Evolutionary conservation across 441 rosid genomes (phyloP), one percentile per base, ranked within the genome.

Genomic region (Mallotus japonicus): DNA sequence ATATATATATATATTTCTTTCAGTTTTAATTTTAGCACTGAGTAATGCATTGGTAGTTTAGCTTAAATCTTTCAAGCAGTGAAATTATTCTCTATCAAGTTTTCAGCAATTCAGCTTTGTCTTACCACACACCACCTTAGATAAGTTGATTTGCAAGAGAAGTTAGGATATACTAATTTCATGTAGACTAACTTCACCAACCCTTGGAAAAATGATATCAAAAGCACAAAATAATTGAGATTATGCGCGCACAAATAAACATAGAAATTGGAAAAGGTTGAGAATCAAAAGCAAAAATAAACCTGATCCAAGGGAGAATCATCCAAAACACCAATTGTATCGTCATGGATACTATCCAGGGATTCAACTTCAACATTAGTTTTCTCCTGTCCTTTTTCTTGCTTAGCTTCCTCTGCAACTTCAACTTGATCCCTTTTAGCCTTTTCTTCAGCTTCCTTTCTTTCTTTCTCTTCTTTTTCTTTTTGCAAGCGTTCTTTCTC

Each of bases 391-490:
- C 55, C 80, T 62, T 67, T 70, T 71, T 75, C 86, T 42, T 65
- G 81, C 72, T 60, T 67, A 79, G 70, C 83, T 81, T 85, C 87
- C 71, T 76, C 84, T 59, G 71, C 84, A 28, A 72, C 73, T 65
- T 74, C 76, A 61, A 67, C 87, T 62, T 80, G 82, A 72, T 76
- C 86, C 32, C 24, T 62, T 56, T 78, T 74, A 51, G 81, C 80
- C 65, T 81, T 82, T 78, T 76, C 83, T 82, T 91, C 97, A 51
- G 93, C 92, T 77, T 89, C 93, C 83, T 86, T 88, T 73, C 77
- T 81, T 76, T 87, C 90, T 76, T 83, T 90, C 78, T 88, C 94
- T 81, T 92, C 95, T 71, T 88, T 88, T 81, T 93, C 99, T 86
- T 86, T 90, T 75, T 85, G 90, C 60, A 88, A 66, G 51, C 90